These are phyloP conservation scores for Astrocystis sublimbata DNA, from an alignment of 495 filamentous ascomycete genomes.

Conservation along the genomic window DNA sequence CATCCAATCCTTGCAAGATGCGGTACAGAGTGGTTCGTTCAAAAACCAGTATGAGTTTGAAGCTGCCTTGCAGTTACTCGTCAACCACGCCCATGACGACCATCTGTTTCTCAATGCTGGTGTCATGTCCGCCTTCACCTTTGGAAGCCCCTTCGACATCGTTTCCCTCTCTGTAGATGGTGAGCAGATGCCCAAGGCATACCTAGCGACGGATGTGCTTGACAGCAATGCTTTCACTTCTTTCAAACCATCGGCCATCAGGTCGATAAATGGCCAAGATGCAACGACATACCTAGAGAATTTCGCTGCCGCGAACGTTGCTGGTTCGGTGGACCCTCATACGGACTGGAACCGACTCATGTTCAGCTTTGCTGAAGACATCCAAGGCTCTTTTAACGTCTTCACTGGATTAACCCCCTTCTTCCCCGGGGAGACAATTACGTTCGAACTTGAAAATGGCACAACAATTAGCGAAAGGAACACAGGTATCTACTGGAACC, in stretches of 20 bases:
- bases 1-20: slow-evolving; percentile 45
- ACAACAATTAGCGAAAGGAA: slow-evolving; percentile 33
- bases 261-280: slow-evolving; percentile 24
- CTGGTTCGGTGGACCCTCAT: slow-evolving; percentile 47
- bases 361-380: slow-evolving; percentile 42
- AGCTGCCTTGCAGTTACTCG: slow-evolving; percentile 44
- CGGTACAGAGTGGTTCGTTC: slow-evolving; percentile 41
- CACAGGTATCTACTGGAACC: slow-evolving; percentile 40
- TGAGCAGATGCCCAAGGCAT: slow-evolving; percentile 48
- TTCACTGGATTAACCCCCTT: slow-evolving; percentile 45
- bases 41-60: slow-evolving; percentile 56
- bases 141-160: slow-evolving; percentile 45
- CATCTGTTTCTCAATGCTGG: slow-evolving; percentile 48
- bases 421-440: slow-evolving; percentile 49
- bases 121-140: slow-evolving; percentile 45
- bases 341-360: slow-evolving; percentile 57
- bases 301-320: slow-evolving; percentile 42
- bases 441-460: slow-evolving; percentile 44
- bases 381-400: slow-evolving; percentile 38
- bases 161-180: slow-evolving; percentile 53
- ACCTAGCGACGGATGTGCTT: slow-evolving; percentile 27
- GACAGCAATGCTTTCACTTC: background rate
- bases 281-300: slow-evolving; percentile 41
- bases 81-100: slow-evolving; percentile 47
- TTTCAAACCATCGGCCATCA: background rate